These are phyloP conservation scores for Priceomyces melissophilus DNA, from an alignment of 805 yeast genomes.

Conservation along the genomic window DNA sequence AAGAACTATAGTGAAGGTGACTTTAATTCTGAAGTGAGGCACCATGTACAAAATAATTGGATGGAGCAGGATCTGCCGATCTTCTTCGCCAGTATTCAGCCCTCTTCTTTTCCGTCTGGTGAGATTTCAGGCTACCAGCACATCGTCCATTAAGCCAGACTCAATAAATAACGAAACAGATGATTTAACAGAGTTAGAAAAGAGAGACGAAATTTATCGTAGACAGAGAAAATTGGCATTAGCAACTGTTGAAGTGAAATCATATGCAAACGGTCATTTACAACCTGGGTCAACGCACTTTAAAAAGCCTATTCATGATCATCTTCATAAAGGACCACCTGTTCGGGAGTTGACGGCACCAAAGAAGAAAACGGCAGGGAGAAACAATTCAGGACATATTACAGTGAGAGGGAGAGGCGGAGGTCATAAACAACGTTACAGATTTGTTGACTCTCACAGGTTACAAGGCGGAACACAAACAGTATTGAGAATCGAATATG, in stretches of 20 bases:
- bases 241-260: constrained; percentile 67
- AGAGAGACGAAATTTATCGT: constrained; percentile 67
- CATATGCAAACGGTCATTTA: constrained; percentile 63
- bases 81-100: background rate
- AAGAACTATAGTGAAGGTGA: background rate
- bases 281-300: constrained; percentile 90
- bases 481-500: constrained; percentile 88
- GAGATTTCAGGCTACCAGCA: constrained; percentile 1
- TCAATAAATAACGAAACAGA: background rate
- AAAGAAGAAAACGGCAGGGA: constrained; percentile 73
- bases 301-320: constrained; percentile 81
- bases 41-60: constrained; percentile 1
- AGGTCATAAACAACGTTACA: constrained; percentile 85
- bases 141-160: background rate
- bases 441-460: constrained; percentile 78
- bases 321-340: constrained; percentile 85
- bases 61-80: constrained; percentile 2
- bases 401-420: constrained; percentile 97
- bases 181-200: constrained; percentile 70
- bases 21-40: too few relatives aligned
- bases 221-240: constrained; percentile 72
- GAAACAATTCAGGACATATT: constrained; percentile 84
- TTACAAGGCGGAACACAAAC: constrained; percentile 64
- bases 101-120: background rate
- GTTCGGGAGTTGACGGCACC: constrained; percentile 70